Evolutionary conservation across 2,329 filamentous ascomycete genomes (phyloP).

Genomic region (Hymenoscyphus scutula): DNA sequence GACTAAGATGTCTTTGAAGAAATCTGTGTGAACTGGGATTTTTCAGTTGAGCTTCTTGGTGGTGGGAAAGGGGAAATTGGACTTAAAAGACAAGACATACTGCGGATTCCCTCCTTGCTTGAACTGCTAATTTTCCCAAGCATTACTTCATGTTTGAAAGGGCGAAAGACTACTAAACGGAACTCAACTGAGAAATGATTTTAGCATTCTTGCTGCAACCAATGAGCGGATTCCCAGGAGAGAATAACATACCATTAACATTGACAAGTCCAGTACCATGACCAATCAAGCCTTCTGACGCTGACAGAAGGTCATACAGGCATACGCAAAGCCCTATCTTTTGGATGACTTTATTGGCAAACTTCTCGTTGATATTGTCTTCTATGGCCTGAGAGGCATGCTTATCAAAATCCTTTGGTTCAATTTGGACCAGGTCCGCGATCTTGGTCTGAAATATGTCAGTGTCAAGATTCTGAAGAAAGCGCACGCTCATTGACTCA

Average conservation of each 20-base stretch:
- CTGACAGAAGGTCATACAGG: constrained; percentile 84
- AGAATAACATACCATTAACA: constrained; percentile 68
- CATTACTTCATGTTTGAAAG: constrained; percentile 92
- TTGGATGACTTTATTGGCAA: constrained; percentile 92
- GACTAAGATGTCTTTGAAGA: constrained; percentile 91
- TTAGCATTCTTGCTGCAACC: background rate
- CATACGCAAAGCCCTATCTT: constrained; percentile 92
- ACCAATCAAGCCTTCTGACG: constrained; percentile 90
- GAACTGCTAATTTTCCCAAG: constrained; percentile 78
- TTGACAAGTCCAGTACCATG: constrained; percentile 91
- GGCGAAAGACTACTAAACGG: constrained; percentile 87
- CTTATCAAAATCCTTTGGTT: constrained; percentile 83
- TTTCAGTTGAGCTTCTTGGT: background rate
- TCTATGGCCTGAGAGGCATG: constrained; percentile 81
- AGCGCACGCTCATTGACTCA: constrained; percentile 33
- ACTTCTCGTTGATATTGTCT: constrained; percentile 96
- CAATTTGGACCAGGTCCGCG: constrained; percentile 90
- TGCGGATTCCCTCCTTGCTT: constrained; percentile 68
- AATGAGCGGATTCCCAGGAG: background rate
- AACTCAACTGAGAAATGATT: constrained; percentile 70
- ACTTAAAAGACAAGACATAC: constrained; percentile 42
- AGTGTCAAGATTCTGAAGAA: constrained; percentile 5
- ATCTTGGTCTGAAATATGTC: constrained; percentile 70
- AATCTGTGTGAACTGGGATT: constrained; percentile 71
- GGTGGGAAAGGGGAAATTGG: constrained; percentile 5